These are phyloP conservation scores for Morella rubra DNA, from an alignment of 306 rosid genomes.

Conservation along the genomic window DNA sequence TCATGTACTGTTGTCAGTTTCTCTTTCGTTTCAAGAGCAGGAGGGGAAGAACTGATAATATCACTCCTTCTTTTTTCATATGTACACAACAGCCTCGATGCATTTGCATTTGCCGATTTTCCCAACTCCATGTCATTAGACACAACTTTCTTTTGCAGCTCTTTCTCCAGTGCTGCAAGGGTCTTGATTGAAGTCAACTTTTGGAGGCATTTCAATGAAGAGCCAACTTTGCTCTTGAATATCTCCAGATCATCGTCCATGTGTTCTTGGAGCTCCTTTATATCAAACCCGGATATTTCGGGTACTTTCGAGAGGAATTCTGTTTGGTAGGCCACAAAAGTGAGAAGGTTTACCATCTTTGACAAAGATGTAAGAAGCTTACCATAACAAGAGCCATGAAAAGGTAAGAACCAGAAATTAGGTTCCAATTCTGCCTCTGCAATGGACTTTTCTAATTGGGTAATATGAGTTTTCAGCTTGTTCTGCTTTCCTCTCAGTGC, in stretches of 20 bases:
- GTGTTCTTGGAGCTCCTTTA: conserved; percentile 29
- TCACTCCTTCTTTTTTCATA: too few species aligned
- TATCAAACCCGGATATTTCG: conserved; percentile 13
- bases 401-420: conserved; percentile 76
- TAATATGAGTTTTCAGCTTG: conserved; percentile 43
- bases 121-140: conserved; percentile 46
- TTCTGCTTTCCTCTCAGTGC: conserved; percentile 38
- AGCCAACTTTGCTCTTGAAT: conserved; percentile 39
- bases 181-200: conserved; percentile 37
- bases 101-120: conserved; percentile 29
- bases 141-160: conserved; percentile 27
- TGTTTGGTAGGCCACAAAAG: conserved; percentile 35
- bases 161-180: conserved; percentile 29
- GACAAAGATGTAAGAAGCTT: conserved; percentile 53
- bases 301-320: conserved; percentile 41
- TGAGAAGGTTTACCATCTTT: conserved; percentile 43
- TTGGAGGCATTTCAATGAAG: conserved; percentile 36
- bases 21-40: too few species aligned
- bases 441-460: conserved; percentile 42
- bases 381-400: conserved; percentile 45
- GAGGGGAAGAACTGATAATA: too few species aligned
- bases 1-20: too few species aligned
- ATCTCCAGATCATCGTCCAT: conserved; percentile 40
- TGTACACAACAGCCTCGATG: conserved; percentile 25
- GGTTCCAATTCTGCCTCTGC: conserved; percentile 72